Base-by-base conservation (phyloP, 2,329 filamentous ascomycete species). In the Elsinoe arachidis region DNA sequence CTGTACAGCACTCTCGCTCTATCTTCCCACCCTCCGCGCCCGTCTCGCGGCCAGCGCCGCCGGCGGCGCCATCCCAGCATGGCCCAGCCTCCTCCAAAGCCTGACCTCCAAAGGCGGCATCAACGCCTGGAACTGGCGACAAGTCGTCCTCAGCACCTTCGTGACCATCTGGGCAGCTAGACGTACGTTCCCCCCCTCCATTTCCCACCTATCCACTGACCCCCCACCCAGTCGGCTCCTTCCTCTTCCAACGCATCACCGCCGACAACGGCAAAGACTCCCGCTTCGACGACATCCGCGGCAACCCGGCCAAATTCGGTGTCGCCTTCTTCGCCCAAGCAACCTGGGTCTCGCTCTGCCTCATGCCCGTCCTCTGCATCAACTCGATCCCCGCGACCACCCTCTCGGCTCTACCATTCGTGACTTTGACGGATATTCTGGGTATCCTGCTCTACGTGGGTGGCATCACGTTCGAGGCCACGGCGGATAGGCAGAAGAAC, bases 301-400 rank as follows among this genome's bases (percentile, higher is more conserved):
- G 66, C 26, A 77, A 74, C 0, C 75, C 79, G 0, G 68, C 76
- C 1, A 80, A 78, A 63, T 82, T 83, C 72, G 65, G 75, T 44
- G 76, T 69, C 44, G 79, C 78, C 4, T 82, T 81, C 69, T 72
- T 79, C 63, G 80, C 78, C 2, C 85, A 88, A 69, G 84, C 84
- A 5, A 77, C 78, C 0, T 88, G 84, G 85, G 82, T 87, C 1
- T 81, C 81, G 1, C 73, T 87, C n/a, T 84, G 81, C 67, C 73
- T 85, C 3, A 74, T 86, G 63, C 85, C 85, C 10, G 78, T 88
- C 7, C 71, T 87, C 5, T 79, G 82, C 2, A 65, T 87, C 56
- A 87, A 87, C 68, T 73, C 80, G 5, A 76, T 85, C 5, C 83
- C 84, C 0, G 73, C 78, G 1, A 70, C 73, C 2, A 71, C 76